These are phyloP conservation scores for Inga laurina DNA, from an alignment of 306 rosid genomes.

Conservation along the genomic window DNA sequence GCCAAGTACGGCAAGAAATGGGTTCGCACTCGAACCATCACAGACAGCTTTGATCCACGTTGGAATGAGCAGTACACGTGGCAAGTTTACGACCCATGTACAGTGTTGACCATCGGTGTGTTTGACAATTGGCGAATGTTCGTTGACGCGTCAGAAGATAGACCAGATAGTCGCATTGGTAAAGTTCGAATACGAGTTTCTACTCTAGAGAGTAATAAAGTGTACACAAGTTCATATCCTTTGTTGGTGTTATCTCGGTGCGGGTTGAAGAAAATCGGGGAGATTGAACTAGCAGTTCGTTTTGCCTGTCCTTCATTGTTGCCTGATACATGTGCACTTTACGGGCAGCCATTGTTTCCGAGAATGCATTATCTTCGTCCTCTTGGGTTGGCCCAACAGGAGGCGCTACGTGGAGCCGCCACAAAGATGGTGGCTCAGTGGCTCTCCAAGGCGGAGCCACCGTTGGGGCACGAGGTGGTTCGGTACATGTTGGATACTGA, in stretches of 20 bases:
- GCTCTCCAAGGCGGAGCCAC: constrained; percentile 82
- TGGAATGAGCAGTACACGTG: constrained; percentile 98
- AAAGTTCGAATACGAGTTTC: constrained; percentile 88
- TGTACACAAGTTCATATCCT: constrained; percentile 80
- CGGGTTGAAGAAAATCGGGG: constrained; percentile 91
- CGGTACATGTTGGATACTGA: constrained; percentile 91
- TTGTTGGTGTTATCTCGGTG: constrained; percentile 49
- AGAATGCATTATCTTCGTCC: constrained; percentile 93
- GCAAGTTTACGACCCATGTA: constrained; percentile 87
- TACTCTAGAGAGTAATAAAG: constrained; percentile 78
- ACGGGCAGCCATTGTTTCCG: constrained; percentile 85
- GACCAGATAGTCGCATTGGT: constrained; percentile 57
- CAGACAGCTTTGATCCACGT: constrained; percentile 76
- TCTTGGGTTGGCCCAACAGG: constrained; percentile 82
- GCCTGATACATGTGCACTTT: constrained; percentile 74
- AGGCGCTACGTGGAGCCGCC: constrained; percentile 81
- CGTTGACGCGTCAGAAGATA: constrained; percentile 41
- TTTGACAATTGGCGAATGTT: constrained; percentile 75
- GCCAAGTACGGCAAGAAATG: constrained; percentile 90
- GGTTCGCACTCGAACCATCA: constrained; percentile 81
- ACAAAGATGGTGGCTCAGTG: constrained; percentile 81
- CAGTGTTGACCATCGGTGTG: constrained; percentile 72
- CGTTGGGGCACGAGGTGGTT: constrained; percentile 85
- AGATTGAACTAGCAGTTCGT: constrained; percentile 81
- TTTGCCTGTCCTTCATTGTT: constrained; percentile 73